Evolutionary conservation across 225 moss, liverwort and hornwort species (phyloP), one percentile per base, ranked within the genome.

Genomic region (Straminergon stramineum): DNA sequence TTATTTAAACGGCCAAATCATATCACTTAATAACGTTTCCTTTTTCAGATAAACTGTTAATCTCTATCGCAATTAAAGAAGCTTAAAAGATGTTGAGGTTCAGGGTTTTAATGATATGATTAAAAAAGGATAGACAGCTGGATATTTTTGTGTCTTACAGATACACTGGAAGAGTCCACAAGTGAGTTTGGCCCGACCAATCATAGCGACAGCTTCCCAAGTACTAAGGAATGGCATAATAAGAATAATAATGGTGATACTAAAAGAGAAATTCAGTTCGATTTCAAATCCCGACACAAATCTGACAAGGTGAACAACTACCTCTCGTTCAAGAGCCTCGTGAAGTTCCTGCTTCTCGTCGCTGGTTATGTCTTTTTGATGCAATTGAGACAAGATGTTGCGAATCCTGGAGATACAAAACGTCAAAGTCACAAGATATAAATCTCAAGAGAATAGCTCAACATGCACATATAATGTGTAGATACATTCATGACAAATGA

Each of bases 301-400:
- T 85, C 52, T 43, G 85, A 75, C 55, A 84, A 78, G 64, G 71
- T 45, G 71, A 86, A 87, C 68, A 88, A 77, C 80, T 91, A 94
- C 94, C 94, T 94, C 95, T 85, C 95, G 91, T 87, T 94, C 92
- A 82, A 95, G 95, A 87, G 95, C 94, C 87, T 94, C 95, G 51
- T 95, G 91, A 84, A 95, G 89, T 85, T 95, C 94, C 87, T 93
- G 93, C 79, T 87, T 93, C 90, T 95, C 93, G 30, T 92, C 90
- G 68, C 87, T 83, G 69, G 91, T 91, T 82, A 92, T 89, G 84
- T 92, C 82, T 86, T 85, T 93, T 78, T 92, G 88, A 62, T 91
- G 91, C 87, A 95, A 90, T 73, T 93, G 94, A 64, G 94, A 88
- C 86, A 94, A 87, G 85, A 94, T 91, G 82, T 88, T 91, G 82